A percentile compares a stretch with the other conserved stretches of the same genome.
Evolutionary conservation across 2,329 filamentous ascomycete species (phyloP).

Genomic region (Capronia epimyces): DNA sequence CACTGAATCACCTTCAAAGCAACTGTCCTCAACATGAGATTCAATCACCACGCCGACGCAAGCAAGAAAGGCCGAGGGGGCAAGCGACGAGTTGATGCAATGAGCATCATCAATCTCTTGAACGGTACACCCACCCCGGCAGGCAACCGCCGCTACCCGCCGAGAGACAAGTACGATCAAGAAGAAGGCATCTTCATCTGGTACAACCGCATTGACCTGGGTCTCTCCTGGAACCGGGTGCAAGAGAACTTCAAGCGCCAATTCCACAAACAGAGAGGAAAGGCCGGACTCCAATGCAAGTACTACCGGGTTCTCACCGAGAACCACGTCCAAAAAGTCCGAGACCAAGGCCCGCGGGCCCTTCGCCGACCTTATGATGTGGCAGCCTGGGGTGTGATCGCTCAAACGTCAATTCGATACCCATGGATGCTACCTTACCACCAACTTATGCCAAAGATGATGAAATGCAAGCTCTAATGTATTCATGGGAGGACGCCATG

Average conservation of each 20-base stretch:
- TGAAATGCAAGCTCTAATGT: background rate
- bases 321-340: constrained; percentile 42
- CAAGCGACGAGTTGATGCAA: background rate
- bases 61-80: background rate
- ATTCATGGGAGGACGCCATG: background rate
- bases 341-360: constrained; percentile 35
- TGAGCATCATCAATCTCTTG: background rate
- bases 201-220: constrained; percentile 1
- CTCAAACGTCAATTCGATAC: constrained; percentile 38
- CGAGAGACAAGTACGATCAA: background rate
- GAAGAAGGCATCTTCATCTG: constrained; percentile 1
- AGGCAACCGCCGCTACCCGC: background rate
- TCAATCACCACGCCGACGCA: background rate
- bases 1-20: background rate
- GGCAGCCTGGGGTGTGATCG: constrained; percentile 38
- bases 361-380: constrained; percentile 22
- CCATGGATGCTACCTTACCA: constrained; percentile 14
- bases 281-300: constrained; percentile 47
- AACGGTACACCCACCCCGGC: background rate
- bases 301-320: constrained; percentile 47
- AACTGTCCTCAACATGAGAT: background rate
- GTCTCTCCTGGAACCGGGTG: constrained; percentile 41
- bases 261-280: constrained; percentile 38
- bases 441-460: background rate
- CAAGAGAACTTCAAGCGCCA: constrained; percentile 41